Evolutionary conservation across 805 yeast genomes (phyloP), one percentile per base, ranked within the genome.

Genomic region (Debaryomyces prosopidis): DNA sequence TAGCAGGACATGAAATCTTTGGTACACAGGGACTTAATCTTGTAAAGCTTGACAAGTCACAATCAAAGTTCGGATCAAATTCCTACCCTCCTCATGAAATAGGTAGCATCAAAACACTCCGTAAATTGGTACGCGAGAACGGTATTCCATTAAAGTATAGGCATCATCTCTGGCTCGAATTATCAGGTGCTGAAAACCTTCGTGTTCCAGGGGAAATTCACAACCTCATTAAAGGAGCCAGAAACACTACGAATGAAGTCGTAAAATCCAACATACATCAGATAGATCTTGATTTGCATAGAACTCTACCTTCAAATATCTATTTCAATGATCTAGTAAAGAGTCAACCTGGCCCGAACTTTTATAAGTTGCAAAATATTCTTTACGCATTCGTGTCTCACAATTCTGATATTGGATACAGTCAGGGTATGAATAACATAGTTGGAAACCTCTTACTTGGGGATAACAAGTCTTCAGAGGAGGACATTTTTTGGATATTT

Each of bases 391-490:
- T 75, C 50, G 71, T 74, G 15, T 65, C 71, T 5, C 69, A 77
- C 47, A 70, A 71, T 47, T 75, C 79, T 0, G 65, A 65, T 0
- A 64, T 79, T 36, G 85, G 85, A 0, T 80, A 80, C 55, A 75
- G 80, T 42, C 85, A 80, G 52, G 85, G 85, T 1, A 74, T 80
- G 85, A 80, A 80, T 54, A 73, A 79, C 51, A 75, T 80, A n/a
- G 76, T 74, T 9, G 85, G 81, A 0, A 76, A 75, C 38, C 48
- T 80, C 8, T 55, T 80, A 10, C 54, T 80, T 17, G 69, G 61
- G 39, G 48, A 44, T 34, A 50, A 55, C 33, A 44, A 40, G 11
- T 43, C 57, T 16, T 49, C 50, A 3, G 70, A 52, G 28, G 82
- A 76, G 45, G 82, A 78, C 43, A 72, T 80, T 5, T 80, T 77